A percentile compares a stretch with the other conserved stretches of the same genome.
These are phyloP conservation scores for Leishmania guyanensis DNA, from an alignment of 208 protist genomes.

Conservation along the genomic window DNA sequence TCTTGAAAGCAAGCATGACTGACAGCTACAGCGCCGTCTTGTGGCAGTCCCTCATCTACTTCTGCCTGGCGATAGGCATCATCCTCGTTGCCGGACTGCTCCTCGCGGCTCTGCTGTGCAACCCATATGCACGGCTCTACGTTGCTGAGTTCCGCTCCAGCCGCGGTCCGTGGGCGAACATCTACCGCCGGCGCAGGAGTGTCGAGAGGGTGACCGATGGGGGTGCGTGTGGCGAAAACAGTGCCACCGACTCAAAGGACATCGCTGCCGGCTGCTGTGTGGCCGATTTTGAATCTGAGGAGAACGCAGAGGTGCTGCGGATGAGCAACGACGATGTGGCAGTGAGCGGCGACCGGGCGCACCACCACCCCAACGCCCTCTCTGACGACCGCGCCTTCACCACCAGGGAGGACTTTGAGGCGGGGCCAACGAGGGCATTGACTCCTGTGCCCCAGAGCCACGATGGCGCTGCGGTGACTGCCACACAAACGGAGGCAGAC, in stretches of 20 bases:
- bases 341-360: neutral
- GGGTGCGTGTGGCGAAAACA: neutral
- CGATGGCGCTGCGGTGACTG: neutral
- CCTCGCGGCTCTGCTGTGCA: constrained; percentile 51
- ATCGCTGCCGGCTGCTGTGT: constrained; percentile 1
- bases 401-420: constrained; percentile 14
- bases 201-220: neutral
- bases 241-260: neutral
- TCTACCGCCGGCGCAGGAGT: constrained; percentile 38
- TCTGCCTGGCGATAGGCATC: constrained; percentile 64
- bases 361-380: constrained; percentile 12
- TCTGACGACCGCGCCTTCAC: constrained; percentile 39
- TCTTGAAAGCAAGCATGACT: constrained; percentile 69
- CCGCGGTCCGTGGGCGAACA: constrained; percentile 48
- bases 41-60: constrained; percentile 78
- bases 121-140: constrained; percentile 66
- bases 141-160: constrained; percentile 75
- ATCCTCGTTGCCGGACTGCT: constrained; percentile 54
- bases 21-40: constrained; percentile 48
- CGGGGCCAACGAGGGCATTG: neutral
- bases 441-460: neutral
- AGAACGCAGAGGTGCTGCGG: neutral
- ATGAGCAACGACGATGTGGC: neutral
- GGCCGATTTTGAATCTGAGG: constrained; percentile 12
- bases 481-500: neutral